phyloP scores from a whole-genome alignment of 345 rosid species.

The Pugionium cornutum region DNA sequence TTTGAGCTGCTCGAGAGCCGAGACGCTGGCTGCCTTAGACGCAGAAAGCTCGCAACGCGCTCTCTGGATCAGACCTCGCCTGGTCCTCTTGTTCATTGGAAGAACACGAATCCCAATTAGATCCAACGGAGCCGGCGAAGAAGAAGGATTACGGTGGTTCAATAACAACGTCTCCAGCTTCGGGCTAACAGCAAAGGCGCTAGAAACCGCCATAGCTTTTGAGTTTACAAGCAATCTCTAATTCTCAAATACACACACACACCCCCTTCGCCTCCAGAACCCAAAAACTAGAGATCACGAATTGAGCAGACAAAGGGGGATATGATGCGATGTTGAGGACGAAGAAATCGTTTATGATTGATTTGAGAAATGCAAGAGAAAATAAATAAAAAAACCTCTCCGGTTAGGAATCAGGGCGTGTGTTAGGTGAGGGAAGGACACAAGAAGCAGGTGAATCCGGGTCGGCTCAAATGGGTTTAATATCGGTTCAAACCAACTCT shows the following conservation, averaged over 20 bases:
- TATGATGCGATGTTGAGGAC: neutral
- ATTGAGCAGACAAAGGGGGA: constrained; percentile 32
- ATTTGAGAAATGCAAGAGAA: constrained; percentile 6
- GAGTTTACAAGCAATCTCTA: constrained; percentile 2
- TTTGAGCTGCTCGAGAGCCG: constrained; percentile 71
- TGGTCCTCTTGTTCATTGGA: constrained; percentile 37
- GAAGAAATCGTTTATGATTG: neutral
- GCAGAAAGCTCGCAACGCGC: constrained; percentile 49
- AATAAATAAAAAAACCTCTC: neutral
- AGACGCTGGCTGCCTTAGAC: constrained; percentile 45
- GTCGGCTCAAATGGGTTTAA: constrained; percentile 28
- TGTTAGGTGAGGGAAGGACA: constrained; percentile 13
- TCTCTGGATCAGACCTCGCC: constrained; percentile 37
- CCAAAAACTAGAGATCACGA: constrained; percentile 26
- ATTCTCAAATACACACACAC: constrained; percentile 1
- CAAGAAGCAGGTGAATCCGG: constrained; percentile 33
- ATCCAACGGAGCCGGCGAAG: constrained; percentile 31
- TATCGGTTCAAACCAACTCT: constrained; percentile 32
- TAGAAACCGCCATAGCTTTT: constrained; percentile 50
- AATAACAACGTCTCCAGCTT: constrained; percentile 43
- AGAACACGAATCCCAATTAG: constrained; percentile 30
- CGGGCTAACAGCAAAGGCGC: constrained; percentile 30
- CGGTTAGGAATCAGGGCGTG: constrained; percentile 24
- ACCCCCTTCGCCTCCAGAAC: constrained; percentile 28
- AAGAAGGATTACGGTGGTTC: constrained; percentile 23